Percentiles rank a stretch among this genome's conserved stretches.
phyloP scores from a whole-genome alignment of 2,329 filamentous ascomycete species.

The Bipolaris cookei region DNA sequence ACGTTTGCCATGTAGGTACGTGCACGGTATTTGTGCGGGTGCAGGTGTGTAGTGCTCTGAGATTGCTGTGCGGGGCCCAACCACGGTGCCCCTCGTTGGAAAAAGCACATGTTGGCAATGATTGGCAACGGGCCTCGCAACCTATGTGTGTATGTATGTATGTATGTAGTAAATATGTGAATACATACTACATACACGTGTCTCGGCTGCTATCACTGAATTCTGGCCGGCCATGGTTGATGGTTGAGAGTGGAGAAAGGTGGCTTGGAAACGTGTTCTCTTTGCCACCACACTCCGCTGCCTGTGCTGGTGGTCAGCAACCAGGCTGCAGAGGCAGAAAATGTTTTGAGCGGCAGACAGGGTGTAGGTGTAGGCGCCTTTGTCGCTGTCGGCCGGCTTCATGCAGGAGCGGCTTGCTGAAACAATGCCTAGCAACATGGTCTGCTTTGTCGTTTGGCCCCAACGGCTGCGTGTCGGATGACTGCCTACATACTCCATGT shows the following conservation, averaged over 20 bases:
- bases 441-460: neutral
- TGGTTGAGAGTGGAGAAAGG: too few relatives aligned
- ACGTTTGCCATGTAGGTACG: neutral
- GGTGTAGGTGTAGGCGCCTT: neutral
- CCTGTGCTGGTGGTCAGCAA: neutral
- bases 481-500: too few relatives aligned
- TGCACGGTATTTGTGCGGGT: neutral
- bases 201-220: neutral
- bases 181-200: too few relatives aligned
- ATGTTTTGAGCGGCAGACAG: neutral
- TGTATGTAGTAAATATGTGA: too few relatives aligned
- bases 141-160: too few relatives aligned
- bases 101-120: neutral
- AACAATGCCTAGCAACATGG: neutral
- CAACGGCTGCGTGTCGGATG: neutral
- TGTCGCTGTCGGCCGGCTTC: neutral
- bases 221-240: neutral
- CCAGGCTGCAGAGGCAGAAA: neutral
- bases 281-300: neutral
- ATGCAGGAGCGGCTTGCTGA: constrained; percentile 4
- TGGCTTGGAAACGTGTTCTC: neutral
- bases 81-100: neutral
- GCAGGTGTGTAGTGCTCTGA: neutral
- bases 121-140: neutral
- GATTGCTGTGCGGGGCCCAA: constrained; percentile 1